These are phyloP conservation scores for Amoebophrya sp. DNA, from an alignment of 169 alveolate species.

Conservation along the genomic window DNA sequence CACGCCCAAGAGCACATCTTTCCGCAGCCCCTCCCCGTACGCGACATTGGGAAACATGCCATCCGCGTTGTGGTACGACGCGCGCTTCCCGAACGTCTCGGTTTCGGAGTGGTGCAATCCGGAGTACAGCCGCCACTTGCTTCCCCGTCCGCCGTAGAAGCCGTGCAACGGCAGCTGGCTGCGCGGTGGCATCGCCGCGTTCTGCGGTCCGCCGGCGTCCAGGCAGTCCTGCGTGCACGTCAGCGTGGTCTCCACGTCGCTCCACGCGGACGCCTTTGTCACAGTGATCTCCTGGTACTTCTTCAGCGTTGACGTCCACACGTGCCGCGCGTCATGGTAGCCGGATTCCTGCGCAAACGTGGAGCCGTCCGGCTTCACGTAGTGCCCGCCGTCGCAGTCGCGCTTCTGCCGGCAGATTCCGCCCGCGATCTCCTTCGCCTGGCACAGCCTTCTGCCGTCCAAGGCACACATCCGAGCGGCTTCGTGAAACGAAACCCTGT, in stretches of 20 bases:
- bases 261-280: not conserved
- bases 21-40: not conserved
- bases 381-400: not conserved
- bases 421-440: not conserved
- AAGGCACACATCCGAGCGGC: not conserved
- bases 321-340: not conserved
- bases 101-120: not conserved
- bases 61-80: not conserved
- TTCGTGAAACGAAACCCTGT: not conserved
- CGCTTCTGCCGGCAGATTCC: not conserved
- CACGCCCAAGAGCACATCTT: not conserved
- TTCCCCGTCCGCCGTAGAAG: not conserved
- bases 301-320: not conserved
- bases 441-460: not conserved
- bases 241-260: not conserved
- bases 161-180: not conserved
- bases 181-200: not conserved
- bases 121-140: not conserved
- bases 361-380: not conserved
- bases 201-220: not conserved
- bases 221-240: not conserved
- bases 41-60: not conserved
- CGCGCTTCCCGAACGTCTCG: not conserved
- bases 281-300: not conserved
- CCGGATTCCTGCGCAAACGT: not conserved